Evolutionary conservation across 345 rosid genomes (phyloP).

Genomic region (Salix koriyanagi): DNA sequence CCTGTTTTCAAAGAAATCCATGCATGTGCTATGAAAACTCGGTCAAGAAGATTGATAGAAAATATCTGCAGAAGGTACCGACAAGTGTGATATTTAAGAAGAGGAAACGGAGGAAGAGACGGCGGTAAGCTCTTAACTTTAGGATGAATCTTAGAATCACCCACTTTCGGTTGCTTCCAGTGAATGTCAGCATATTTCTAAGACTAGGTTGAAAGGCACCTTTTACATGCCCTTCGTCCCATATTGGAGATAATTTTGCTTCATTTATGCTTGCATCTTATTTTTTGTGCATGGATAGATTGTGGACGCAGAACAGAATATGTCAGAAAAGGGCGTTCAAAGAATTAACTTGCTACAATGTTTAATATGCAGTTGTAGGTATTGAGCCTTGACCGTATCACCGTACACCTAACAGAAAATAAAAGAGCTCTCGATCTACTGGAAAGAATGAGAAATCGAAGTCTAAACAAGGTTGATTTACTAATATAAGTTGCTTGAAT

Average conservation of each 20-base stretch:
- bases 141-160: slow-evolving; percentile 14
- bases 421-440: too few relatives aligned
- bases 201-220: neutral
- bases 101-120: neutral
- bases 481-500: too few relatives aligned
- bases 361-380: too few relatives aligned
- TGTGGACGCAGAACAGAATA: too few relatives aligned
- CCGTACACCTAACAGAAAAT: too few relatives aligned
- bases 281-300: neutral
- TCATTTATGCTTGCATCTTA: neutral
- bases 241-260: neutral
- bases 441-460: too few relatives aligned
- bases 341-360: too few relatives aligned
- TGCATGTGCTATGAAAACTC: neutral
- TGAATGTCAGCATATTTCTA: slow-evolving; percentile 1
- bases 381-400: too few relatives aligned
- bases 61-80: neutral
- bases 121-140: neutral
- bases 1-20: slow-evolving; percentile 8
- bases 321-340: too few relatives aligned
- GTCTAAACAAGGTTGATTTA: too few relatives aligned
- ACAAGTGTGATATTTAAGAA: too few relatives aligned
- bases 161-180: slow-evolving; percentile 7
- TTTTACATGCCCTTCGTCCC: neutral
- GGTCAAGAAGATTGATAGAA: neutral